These are phyloP conservation scores for Termitomyces heimii DNA, from an alignment of 768 basidiomycete genomes.

Conservation along the genomic window DNA sequence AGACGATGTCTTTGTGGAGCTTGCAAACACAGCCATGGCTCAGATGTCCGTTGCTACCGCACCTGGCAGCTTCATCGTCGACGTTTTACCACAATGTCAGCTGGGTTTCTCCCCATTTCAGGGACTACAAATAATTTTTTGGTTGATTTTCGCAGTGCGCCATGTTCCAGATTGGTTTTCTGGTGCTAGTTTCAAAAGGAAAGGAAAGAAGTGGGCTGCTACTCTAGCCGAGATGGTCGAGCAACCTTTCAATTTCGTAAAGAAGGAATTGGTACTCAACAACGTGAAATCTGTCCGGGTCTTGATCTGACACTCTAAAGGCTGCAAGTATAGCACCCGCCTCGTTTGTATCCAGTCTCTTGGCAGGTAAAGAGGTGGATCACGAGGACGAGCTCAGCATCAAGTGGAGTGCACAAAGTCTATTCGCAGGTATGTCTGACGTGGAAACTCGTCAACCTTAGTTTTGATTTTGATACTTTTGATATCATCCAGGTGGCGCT, in stretches of 20 bases:
- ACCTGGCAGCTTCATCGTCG: not conserved
- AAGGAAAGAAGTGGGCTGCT: not conserved
- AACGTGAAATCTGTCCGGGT: no score
- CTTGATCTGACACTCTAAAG: slow-evolving; percentile 23
- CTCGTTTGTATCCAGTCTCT: slow-evolving; percentile 52
- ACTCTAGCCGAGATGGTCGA: not conserved
- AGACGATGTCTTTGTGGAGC: slow-evolving; percentile 43
- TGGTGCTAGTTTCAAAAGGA: not conserved
- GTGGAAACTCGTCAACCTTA: not conserved
- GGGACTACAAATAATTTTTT: not conserved
- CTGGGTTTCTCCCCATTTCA: not conserved
- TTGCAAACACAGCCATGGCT: slow-evolving; percentile 22
- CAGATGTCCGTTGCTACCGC: not conserved
- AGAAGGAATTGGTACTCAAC: not conserved
- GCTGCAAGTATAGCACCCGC: slow-evolving; percentile 44
- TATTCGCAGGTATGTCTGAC: slow-evolving; percentile 37
- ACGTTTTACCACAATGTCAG: not conserved
- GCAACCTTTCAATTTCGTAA: not conserved
- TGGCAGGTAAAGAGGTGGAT: slow-evolving; percentile 42
- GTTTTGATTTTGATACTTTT: not conserved
- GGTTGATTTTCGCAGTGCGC: not conserved
- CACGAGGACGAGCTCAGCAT: slow-evolving; percentile 53
- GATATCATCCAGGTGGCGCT: slow-evolving; percentile 35
- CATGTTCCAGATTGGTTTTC: not conserved
- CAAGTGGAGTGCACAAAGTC: slow-evolving; percentile 54